A percentile compares a stretch with the other conserved stretches of the same genome.
Conservation (phyloP, 83 land plant genomes). For the Larix sibirica region DNA sequence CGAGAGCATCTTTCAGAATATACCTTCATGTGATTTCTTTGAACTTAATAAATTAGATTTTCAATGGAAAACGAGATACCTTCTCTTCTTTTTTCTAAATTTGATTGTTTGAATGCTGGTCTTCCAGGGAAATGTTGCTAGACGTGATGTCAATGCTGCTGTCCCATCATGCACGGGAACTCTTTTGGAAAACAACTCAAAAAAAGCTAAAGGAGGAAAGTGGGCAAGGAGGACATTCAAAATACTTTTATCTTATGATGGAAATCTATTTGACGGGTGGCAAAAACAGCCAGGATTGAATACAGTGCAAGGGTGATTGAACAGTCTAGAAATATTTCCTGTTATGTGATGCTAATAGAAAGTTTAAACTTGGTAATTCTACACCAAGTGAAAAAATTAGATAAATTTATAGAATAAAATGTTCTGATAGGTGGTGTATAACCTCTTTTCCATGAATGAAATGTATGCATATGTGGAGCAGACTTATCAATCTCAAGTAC, state of each 20-base stretch:
- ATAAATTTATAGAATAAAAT: neutral
- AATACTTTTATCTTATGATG: slow-evolving; percentile 65
- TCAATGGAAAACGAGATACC: neutral
- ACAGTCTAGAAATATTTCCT: slow-evolving; percentile 7
- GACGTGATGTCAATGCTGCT: neutral
- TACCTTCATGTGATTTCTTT: neutral
- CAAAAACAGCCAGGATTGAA: slow-evolving; percentile 81
- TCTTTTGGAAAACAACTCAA: neutral
- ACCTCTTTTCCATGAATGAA: neutral
- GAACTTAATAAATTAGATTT: neutral
- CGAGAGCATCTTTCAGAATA: neutral
- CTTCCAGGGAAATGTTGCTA: neutral
- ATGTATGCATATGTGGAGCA: neutral
- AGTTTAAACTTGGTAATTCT: neutral
- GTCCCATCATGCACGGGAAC: neutral
- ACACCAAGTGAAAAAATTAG: neutral
- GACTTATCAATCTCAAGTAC: neutral
- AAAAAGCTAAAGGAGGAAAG: slow-evolving; percentile 35
- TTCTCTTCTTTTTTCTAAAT: neutral
- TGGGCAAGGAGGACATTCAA: slow-evolving; percentile 77
- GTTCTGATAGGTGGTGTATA: neutral
- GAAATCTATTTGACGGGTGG: slow-evolving; percentile 82
- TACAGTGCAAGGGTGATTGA: slow-evolving; percentile 79
- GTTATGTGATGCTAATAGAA: neutral
- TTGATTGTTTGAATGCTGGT: neutral